Evolutionary conservation across 2,329 filamentous ascomycete genomes (phyloP).

Genomic region (Talaromyces sp.): DNA sequence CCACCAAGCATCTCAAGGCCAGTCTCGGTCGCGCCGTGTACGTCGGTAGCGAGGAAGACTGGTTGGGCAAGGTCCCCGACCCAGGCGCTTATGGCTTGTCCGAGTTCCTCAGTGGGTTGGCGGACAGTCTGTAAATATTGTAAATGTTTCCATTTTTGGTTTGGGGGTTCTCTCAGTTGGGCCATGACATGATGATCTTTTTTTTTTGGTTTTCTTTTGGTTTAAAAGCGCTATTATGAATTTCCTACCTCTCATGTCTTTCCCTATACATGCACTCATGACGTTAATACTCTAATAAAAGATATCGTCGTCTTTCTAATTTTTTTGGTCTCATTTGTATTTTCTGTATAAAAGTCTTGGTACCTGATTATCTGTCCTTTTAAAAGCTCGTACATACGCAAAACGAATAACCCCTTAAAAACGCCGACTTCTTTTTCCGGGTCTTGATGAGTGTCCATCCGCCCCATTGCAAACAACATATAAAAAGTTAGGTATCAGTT

Average conservation of each 20-base stretch:
- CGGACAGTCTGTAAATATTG: constrained; percentile 35
- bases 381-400: background rate
- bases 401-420: background rate
- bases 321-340: background rate
- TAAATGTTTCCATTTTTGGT: background rate
- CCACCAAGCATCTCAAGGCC: constrained; percentile 87
- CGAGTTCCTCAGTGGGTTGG: constrained; percentile 75
- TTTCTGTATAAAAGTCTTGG: background rate
- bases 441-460: background rate
- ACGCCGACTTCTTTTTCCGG: background rate
- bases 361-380: background rate
- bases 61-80: constrained; percentile 70
- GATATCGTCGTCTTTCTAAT: background rate
- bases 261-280: background rate
- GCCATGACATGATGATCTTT: background rate
- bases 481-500: background rate
- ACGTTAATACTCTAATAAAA: background rate
- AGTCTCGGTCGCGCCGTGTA: constrained; percentile 80
- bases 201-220: background rate
- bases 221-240: background rate
- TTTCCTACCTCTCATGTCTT: background rate
- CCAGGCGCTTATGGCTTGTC: constrained; percentile 74
- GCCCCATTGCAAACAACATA: background rate
- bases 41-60: constrained; percentile 59
- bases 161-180: background rate